These are phyloP conservation scores for Bathelium albidoporum DNA, from an alignment of 495 filamentous ascomycete genomes.

Conservation along the genomic window DNA sequence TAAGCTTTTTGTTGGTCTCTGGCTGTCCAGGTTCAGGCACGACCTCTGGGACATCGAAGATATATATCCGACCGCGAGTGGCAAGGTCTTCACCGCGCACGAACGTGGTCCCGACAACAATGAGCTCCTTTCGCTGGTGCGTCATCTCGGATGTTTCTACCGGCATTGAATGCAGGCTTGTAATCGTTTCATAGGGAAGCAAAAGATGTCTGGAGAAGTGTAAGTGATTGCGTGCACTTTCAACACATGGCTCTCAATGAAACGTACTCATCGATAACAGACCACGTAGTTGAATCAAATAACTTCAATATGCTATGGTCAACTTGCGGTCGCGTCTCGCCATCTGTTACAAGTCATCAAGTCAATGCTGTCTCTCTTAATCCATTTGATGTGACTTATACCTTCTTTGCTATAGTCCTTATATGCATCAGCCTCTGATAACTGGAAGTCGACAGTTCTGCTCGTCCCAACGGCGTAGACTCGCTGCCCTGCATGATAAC, in stretches of 20 bases:
- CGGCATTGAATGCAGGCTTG: slow-evolving; percentile 71
- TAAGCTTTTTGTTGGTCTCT: slow-evolving; percentile 73
- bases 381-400: slow-evolving; percentile 15
- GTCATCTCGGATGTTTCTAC: slow-evolving; percentile 86
- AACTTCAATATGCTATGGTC: slow-evolving; percentile 63
- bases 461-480: slow-evolving; percentile 71
- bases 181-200: slow-evolving; percentile 40
- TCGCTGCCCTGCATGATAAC: slow-evolving; percentile 62
- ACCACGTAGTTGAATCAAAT: slow-evolving; percentile 62
- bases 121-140: slow-evolving; percentile 67
- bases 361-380: not conserved
- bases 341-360: slow-evolving; percentile 30
- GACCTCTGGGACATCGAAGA: slow-evolving; percentile 69
- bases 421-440: slow-evolving; percentile 73
- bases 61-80: slow-evolving; percentile 72
- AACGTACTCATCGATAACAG: slow-evolving; percentile 58
- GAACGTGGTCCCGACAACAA: slow-evolving; percentile 77
- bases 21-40: slow-evolving; percentile 79
- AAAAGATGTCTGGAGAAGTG: not conserved
- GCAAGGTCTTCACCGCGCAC: slow-evolving; percentile 81
- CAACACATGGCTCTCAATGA: slow-evolving; percentile 15
- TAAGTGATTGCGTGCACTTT: not conserved
- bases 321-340: slow-evolving; percentile 53
- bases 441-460: slow-evolving; percentile 55
- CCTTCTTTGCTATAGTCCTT: slow-evolving; percentile 70